Percentiles rank a stretch among this genome's conserved stretches.
Conservation (phyloP, 352 stramenopile genomes). For the Pythium brassicae region DNA sequence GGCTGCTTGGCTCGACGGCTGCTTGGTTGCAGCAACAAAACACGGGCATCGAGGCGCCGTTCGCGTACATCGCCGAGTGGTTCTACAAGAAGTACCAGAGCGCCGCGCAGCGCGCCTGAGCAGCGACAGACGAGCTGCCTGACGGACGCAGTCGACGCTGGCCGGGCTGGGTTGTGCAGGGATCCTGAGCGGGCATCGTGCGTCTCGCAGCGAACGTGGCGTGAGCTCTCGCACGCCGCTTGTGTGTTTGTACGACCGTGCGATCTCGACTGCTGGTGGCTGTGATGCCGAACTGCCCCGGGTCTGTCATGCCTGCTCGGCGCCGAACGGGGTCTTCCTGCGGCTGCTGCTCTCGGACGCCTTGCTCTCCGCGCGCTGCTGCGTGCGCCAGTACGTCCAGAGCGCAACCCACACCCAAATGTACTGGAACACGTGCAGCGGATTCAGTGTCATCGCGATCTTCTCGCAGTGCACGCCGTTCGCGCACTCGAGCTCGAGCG, state of each 20-base stretch:
- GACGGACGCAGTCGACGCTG: background rate
- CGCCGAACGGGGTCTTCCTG: conserved; percentile 5
- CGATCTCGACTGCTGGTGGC: background rate
- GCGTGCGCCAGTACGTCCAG: conserved; percentile 13
- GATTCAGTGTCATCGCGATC: conserved; percentile 27
- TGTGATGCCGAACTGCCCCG: background rate
- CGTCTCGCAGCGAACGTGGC: too few relatives aligned
- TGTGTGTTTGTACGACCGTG: background rate
- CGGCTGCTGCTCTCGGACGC: background rate
- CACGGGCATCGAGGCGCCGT: conserved; percentile 63
- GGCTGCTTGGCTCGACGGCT: conserved; percentile 3
- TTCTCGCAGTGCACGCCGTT: conserved; percentile 47
- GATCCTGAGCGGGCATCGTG: too few relatives aligned
- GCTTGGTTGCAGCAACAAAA: conserved; percentile 54
- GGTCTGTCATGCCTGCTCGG: background rate
- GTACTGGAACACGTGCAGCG: conserved; percentile 34
- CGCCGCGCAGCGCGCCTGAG: conserved; percentile 46
- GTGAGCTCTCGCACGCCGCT: background rate
- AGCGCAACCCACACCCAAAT: conserved; percentile 14
- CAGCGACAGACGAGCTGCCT: background rate
- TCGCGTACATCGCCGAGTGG: conserved; percentile 75
- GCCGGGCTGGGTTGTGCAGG: too few relatives aligned
- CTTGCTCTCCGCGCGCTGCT: conserved; percentile 3
- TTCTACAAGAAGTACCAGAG: conserved; percentile 85
- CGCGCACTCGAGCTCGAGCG: conserved; percentile 45